These are phyloP conservation scores for Patellifolia procumbens DNA, from an alignment of 179 eudicot genomes.

Conservation along the genomic window DNA sequence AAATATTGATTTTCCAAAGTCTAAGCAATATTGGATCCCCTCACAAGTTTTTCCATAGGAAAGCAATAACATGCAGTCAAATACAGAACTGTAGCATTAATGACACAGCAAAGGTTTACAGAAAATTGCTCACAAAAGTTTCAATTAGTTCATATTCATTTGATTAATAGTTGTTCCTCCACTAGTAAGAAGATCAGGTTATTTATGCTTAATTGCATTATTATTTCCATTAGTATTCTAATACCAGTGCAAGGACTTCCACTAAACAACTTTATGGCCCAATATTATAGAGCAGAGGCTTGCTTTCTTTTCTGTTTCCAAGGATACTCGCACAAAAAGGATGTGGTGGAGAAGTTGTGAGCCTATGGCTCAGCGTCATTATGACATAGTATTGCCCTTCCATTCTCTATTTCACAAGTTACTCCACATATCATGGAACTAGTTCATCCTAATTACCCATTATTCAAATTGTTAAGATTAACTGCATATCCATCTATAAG, in stretches of 20 bases:
- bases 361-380: background rate
- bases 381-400: background rate
- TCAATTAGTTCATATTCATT: background rate
- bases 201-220: background rate
- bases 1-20: background rate
- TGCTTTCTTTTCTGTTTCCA: background rate
- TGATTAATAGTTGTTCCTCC: background rate
- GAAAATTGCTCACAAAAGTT: no score
- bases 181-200: background rate
- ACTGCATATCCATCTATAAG: background rate
- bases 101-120: no score
- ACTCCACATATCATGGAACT: background rate
- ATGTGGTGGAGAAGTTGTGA: background rate
- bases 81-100: background rate
- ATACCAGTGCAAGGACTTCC: background rate
- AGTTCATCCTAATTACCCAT: background rate
- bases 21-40: background rate
- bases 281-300: background rate
- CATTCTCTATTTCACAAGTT: background rate
- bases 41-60: background rate
- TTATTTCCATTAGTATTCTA: background rate
- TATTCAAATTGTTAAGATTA: background rate
- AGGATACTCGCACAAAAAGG: background rate
- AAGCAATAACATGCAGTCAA: background rate
- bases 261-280: background rate